Evolutionary conservation across 202 grass and related monocot genomes (phyloP).

Genomic region (Schoenoplectus tabernaemontani): DNA sequence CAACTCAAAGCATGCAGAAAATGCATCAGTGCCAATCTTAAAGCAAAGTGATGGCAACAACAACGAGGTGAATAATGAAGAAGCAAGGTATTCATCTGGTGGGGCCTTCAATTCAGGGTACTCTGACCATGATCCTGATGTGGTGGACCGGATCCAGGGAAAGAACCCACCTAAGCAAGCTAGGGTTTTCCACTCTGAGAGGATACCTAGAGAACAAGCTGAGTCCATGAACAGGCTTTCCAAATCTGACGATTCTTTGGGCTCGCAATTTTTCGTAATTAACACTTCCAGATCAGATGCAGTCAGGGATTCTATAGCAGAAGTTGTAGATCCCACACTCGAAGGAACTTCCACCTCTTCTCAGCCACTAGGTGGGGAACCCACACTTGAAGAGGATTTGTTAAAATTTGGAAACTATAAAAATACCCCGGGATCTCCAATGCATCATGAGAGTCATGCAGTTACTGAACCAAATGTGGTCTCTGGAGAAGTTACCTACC

Average conservation of each 20-base stretch:
- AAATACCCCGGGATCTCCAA: conserved; percentile 24
- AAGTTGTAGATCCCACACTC: conserved; percentile 33
- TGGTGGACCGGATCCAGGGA: conserved; percentile 39
- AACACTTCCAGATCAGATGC: conserved; percentile 41
- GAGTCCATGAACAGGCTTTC: conserved; percentile 62
- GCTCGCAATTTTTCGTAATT: conserved; percentile 60
- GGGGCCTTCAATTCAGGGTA: conserved; percentile 64
- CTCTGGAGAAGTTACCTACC: conserved; percentile 20
- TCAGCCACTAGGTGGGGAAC: conserved; percentile 18
- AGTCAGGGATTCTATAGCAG: conserved; percentile 51
- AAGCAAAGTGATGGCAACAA: conserved; percentile 25
- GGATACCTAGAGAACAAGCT: conserved; percentile 69
- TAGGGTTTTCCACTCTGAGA: conserved; percentile 77
- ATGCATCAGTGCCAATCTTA: not conserved
- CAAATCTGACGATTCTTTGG: conserved; percentile 87
- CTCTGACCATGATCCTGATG: conserved; percentile 61
- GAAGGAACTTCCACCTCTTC: conserved; percentile 45
- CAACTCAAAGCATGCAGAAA: conserved; percentile 16
- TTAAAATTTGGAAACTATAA: conserved; percentile 53
- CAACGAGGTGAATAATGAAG: conserved; percentile 61
- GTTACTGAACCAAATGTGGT: conserved; percentile 31
- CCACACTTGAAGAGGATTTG: conserved; percentile 33
- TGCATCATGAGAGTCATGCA: conserved; percentile 16
- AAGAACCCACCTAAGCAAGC: conserved; percentile 37
- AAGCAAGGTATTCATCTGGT: conserved; percentile 45